Percentiles rank a stretch among this genome's conserved stretches.
These are phyloP conservation scores for Phytopythium cucurbitacearum DNA, from an alignment of 352 stramenopile genomes.

Conservation along the genomic window DNA sequence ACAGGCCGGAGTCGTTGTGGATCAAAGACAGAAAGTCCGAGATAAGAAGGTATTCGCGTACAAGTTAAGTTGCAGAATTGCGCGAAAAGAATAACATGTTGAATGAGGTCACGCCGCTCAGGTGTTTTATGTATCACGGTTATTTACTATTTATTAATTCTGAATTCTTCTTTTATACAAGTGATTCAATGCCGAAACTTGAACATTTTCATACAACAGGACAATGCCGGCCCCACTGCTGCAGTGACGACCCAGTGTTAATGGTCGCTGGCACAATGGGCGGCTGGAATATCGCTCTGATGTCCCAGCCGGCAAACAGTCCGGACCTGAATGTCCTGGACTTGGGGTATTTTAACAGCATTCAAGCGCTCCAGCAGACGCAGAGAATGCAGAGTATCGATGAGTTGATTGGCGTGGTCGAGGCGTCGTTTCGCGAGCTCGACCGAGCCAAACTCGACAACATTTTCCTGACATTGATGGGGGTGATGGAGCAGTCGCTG, in stretches of 20 bases:
- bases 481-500: background rate
- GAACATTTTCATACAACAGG: constrained; percentile 6
- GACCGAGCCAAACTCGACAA: background rate
- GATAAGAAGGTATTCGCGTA: too few relatives aligned
- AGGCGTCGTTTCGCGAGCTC: background rate
- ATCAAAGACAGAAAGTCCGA: too few relatives aligned
- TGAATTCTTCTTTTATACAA: too few relatives aligned
- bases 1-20: too few relatives aligned
- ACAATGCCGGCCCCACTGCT: constrained; percentile 3
- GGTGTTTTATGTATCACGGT: too few relatives aligned
- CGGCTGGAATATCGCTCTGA: constrained; percentile 4
- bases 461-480: background rate
- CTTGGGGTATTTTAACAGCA: constrained; percentile 14
- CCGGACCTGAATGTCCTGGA: constrained; percentile 20
- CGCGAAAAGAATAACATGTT: too few relatives aligned
- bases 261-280: background rate
- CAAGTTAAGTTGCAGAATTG: too few relatives aligned
- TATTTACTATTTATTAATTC: background rate
- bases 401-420: background rate
- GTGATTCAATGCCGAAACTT: too few relatives aligned
- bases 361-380: constrained; percentile 13
- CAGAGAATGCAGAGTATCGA: background rate
- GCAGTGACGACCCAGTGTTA: background rate
- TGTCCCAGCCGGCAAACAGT: constrained; percentile 12
- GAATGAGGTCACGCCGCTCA: too few relatives aligned